phyloP scores from a whole-genome alignment of 2,329 filamentous ascomycete genomes.

The Hypoxylon sp. region DNA sequence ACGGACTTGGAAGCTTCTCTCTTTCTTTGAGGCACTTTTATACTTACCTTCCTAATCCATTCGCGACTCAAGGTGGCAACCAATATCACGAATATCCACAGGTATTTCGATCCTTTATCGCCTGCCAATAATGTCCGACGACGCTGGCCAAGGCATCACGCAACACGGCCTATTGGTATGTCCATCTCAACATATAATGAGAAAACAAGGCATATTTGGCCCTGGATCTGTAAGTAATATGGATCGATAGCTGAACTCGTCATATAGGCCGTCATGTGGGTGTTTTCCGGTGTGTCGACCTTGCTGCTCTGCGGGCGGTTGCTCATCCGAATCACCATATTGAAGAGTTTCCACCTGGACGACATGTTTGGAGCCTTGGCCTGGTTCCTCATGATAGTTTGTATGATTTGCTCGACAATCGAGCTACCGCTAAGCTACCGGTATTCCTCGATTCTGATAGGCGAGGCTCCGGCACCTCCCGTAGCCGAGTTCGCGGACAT shows the following conservation, averaged over 20 bases:
- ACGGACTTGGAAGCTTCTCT: neutral
- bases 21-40: neutral
- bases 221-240: neutral
- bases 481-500: constrained; percentile 26
- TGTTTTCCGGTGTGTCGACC: constrained; percentile 29
- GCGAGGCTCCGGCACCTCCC: constrained; percentile 31
- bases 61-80: neutral
- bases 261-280: constrained; percentile 41
- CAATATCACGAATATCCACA: neutral
- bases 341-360: constrained; percentile 44
- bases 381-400: constrained; percentile 32
- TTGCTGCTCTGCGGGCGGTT: constrained; percentile 40
- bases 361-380: constrained; percentile 36
- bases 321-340: constrained; percentile 33
- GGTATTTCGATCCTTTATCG: neutral
- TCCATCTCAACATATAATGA: neutral
- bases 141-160: constrained; percentile 43
- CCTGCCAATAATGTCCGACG: constrained; percentile 13
- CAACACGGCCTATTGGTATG: constrained; percentile 36
- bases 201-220: neutral
- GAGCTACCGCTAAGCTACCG: constrained; percentile 32
- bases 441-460: constrained; percentile 36
- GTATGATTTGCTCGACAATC: constrained; percentile 36
- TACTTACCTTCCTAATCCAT: neutral
- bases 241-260: neutral